Evolutionary conservation across 1,284 basidiomycete genomes (phyloP).

Genomic region (Coniophora puteana): DNA sequence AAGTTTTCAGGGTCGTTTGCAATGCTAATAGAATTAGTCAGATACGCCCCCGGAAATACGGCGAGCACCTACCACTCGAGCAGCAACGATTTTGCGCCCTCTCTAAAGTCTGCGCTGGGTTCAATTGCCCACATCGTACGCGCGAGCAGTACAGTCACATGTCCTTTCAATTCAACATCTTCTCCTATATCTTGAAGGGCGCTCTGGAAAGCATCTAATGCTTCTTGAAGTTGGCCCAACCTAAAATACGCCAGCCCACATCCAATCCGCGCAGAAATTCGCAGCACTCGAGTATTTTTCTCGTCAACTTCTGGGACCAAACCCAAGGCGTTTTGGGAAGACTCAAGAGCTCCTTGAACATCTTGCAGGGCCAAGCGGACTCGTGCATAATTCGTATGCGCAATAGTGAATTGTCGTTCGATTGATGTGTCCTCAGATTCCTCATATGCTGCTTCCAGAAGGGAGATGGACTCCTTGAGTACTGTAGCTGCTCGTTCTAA

Average conservation of each 20-base stretch:
- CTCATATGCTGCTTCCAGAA: conserved; percentile 89
- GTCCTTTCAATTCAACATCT: conserved; percentile 50
- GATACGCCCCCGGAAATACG: not conserved
- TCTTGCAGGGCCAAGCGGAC: conserved; percentile 62
- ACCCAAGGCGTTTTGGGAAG: conserved; percentile 72
- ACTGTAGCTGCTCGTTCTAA: conserved; percentile 56
- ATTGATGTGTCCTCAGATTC: conserved; percentile 74
- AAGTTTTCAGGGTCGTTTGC: conserved; percentile 68
- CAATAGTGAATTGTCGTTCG: conserved; percentile 80
- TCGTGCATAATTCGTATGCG: conserved; percentile 82
- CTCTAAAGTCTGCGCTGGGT: conserved; percentile 68
- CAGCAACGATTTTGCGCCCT: conserved; percentile 76
- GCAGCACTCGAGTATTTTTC: conserved; percentile 35
- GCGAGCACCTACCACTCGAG: conserved; percentile 69
- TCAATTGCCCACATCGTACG: conserved; percentile 82
- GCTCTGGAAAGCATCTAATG: conserved; percentile 63
- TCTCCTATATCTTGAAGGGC: conserved; percentile 56
- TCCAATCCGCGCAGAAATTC: conserved; percentile 68
- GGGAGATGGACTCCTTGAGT: conserved; percentile 60
- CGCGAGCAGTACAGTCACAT: conserved; percentile 74
- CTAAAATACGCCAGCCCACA: conserved; percentile 72
- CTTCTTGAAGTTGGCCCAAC: conserved; percentile 57
- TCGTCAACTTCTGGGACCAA: conserved; percentile 52
- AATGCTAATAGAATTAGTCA: conserved; percentile 42
- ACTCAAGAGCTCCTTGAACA: conserved; percentile 60